Evolutionary conservation across 352 stramenopile genomes (phyloP).

Genomic region (Pythium angustatum): DNA sequence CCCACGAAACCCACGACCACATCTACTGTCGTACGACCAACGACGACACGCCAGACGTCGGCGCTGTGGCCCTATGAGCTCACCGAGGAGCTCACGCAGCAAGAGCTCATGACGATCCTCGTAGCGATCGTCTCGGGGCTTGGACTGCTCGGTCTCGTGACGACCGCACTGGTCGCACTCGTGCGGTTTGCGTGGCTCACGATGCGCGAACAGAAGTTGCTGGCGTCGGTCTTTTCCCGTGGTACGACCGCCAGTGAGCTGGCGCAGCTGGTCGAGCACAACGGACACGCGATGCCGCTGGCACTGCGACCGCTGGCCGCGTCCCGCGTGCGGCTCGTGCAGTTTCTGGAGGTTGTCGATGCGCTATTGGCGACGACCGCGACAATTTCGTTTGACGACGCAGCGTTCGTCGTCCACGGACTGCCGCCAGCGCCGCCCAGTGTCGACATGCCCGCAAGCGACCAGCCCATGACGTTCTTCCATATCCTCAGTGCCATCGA

Average conservation of each 20-base stretch:
- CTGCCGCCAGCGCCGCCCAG: conserved; percentile 26
- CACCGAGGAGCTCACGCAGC: conserved; percentile 48
- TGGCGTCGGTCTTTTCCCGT: conserved; percentile 45
- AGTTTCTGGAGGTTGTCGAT: conserved; percentile 38
- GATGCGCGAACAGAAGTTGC: conserved; percentile 42
- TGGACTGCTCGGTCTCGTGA: conserved; percentile 38
- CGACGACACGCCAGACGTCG: conserved; percentile 27
- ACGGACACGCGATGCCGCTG: conserved; percentile 38
- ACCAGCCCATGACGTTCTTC: conserved; percentile 59
- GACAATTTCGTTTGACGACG: conserved; percentile 44
- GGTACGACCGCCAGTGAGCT: conserved; percentile 26
- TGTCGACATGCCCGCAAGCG: conserved; percentile 21
- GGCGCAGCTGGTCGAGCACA: conserved; percentile 36
- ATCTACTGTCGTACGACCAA: conserved; percentile 18
- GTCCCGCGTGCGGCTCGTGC: conserved; percentile 48
- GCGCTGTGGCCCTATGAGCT: conserved; percentile 48
- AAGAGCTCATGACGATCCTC: conserved; percentile 64
- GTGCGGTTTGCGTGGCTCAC: conserved; percentile 43
- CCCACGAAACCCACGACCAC: not conserved
- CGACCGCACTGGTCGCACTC: conserved; percentile 42
- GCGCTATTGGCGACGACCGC: conserved; percentile 39
- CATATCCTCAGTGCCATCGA: conserved; percentile 58
- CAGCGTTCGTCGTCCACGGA: conserved; percentile 39
- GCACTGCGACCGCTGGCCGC: conserved; percentile 51
- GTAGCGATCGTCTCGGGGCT: conserved; percentile 51